A percentile compares a stretch with the other conserved stretches of the same genome.
phyloP scores from a whole-genome alignment of 1,139 yeast genomes.

The Pichia sp. region DNA sequence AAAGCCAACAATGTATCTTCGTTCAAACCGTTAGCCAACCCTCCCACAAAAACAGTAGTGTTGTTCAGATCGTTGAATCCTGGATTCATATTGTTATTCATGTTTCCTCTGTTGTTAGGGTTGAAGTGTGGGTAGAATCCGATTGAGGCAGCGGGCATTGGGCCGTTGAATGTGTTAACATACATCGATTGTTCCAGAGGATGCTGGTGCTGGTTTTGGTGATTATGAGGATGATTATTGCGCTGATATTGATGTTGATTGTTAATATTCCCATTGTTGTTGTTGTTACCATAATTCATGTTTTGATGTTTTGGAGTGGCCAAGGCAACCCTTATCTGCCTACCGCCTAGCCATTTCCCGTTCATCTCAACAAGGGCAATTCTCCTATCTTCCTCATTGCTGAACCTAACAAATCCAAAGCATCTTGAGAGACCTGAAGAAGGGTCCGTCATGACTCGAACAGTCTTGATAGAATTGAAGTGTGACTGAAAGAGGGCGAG shows the following conservation, averaged over 20 bases:
- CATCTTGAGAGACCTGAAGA: conserved; percentile 75
- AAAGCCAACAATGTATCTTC: conserved; percentile 72
- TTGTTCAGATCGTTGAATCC: conserved; percentile 62
- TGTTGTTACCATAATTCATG: conserved; percentile 16
- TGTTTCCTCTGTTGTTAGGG: conserved; percentile 1
- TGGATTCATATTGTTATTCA: conserved; percentile 8
- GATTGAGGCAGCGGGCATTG: conserved; percentile 20
- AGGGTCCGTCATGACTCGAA: conserved; percentile 82
- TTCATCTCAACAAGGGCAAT: conserved; percentile 80
- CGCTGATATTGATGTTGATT: conserved; percentile 6
- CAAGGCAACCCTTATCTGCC: conserved; percentile 72
- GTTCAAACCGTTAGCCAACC: conserved; percentile 67
- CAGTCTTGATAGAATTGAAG: conserved; percentile 76
- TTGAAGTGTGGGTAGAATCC: conserved; percentile 23
- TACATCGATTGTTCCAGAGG: conserved; percentile 9
- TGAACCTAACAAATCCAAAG: conserved; percentile 87
- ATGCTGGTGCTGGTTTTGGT: conserved; percentile 1
- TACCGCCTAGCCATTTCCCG: conserved; percentile 67
- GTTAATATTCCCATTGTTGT: conserved; percentile 9
- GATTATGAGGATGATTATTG: neutral
- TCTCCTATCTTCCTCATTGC: conserved; percentile 66
- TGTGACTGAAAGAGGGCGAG: conserved; percentile 65
- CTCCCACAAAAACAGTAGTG: conserved; percentile 95
- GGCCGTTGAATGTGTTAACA: conserved; percentile 7
- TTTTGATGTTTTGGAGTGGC: conserved; percentile 62